phyloP scores from a whole-genome alignment of 495 filamentous ascomycete genomes.

The Neohortaea acidophila region DNA sequence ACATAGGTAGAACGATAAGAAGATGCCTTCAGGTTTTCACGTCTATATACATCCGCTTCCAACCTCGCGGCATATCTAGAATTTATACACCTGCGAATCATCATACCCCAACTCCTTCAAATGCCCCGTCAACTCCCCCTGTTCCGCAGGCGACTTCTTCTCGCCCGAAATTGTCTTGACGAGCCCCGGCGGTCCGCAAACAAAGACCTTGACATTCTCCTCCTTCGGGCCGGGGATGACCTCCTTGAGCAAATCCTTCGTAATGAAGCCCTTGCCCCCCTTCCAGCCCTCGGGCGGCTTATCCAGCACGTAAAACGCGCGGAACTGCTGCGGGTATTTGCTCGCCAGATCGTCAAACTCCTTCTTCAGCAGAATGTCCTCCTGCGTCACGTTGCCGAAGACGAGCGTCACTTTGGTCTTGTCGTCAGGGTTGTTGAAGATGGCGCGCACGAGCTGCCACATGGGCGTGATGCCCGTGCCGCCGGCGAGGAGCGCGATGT shows the following conservation, averaged over 20 bases:
- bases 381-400: conserved; percentile 72
- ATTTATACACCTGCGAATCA: conserved; percentile 95
- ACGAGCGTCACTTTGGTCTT: conserved; percentile 92
- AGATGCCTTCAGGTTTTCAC: too few relatives aligned
- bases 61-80: conserved; percentile 49
- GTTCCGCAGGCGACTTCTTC: conserved; percentile 80
- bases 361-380: conserved; percentile 75
- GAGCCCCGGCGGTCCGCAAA: conserved; percentile 79
- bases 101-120: conserved; percentile 83
- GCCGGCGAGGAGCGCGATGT: conserved; percentile 83
- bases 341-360: conserved; percentile 76
- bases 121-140: conserved; percentile 73
- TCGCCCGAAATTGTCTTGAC: conserved; percentile 82
- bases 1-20: too few relatives aligned
- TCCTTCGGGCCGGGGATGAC: conserved; percentile 76
- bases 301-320: conserved; percentile 77
- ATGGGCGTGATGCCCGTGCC: conserved; percentile 91
- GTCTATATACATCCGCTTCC: background rate
- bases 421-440: conserved; percentile 92
- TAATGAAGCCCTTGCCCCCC: conserved; percentile 61
- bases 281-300: conserved; percentile 70
- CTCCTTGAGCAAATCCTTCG: conserved; percentile 80
- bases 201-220: conserved; percentile 85
- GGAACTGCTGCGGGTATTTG: conserved; percentile 83
- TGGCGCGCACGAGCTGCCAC: conserved; percentile 72